Evolutionary conservation across 768 basidiomycete species (phyloP), one percentile per base, ranked within the genome.

Genomic region (Leccinum sublutescens): DNA sequence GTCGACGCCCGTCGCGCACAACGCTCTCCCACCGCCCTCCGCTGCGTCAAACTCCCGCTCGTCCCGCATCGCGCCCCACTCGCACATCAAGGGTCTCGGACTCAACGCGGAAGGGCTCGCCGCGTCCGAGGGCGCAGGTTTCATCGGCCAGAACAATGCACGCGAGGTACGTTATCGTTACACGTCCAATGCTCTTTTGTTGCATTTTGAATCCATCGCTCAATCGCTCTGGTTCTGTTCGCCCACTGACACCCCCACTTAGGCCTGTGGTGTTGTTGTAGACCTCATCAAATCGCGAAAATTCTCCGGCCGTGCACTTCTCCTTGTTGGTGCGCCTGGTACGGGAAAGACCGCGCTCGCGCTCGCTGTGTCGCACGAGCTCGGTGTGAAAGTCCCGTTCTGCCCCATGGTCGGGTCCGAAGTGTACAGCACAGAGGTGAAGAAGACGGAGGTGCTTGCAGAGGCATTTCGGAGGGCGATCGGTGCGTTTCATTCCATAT

Each of bases 381-480:
- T 99, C 0, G 97, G 97, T 0, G 77, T 83, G 21, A 97, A 97
- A 68, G 95, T 98, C 1, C 97, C 97, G 0, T 98, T 99, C 72
- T 98, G 96, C 73, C 94, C 95, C 5, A 98, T 98, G 93, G 97
- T 98, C 47, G 97, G 97, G 0, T 90, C 88, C 19, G 97, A 99
- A 75, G 97, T 98, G 61, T 98, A 97, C 71, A 92, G 88, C 43
- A 87, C 91, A 3, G 96, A 98, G 75, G 95, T 99, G 57, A 98
- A 98, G 79, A 99, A 99, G 82, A 98, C 97, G 2, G 97, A 98
- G 71, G 95, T 98, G 5, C 78, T 99, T 19, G 93, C 95, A 51
- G 96, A 98, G 74, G 85, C 88, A 38, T 98, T 98, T 76, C 82
- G 96, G 58, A 79, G 97, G 65, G 95, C 97, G 12, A 99, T 99